Conservation (phyloP, 768 basidiomycete species). For the Butyriboletus loyo region DNA sequence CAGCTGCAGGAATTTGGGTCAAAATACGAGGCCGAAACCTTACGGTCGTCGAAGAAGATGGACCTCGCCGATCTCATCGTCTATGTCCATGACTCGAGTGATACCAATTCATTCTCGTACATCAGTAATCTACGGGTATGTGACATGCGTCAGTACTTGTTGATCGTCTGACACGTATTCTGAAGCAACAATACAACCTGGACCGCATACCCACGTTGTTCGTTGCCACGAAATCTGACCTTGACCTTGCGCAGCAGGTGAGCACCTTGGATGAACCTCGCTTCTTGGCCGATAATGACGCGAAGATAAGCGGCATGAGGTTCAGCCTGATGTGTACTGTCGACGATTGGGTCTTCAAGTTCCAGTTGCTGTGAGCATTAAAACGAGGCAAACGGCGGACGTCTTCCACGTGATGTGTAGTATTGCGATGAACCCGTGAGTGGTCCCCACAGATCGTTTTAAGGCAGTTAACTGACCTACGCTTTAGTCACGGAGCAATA, state of each 20-base stretch:
- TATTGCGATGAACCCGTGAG: slow-evolving; percentile 86
- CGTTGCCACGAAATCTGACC: slow-evolving; percentile 98
- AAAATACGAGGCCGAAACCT: slow-evolving; percentile 86
- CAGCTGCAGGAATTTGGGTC: slow-evolving; percentile 98
- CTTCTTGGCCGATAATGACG: slow-evolving; percentile 2
- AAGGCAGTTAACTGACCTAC: slow-evolving; percentile 8
- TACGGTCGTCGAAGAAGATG: slow-evolving; percentile 86
- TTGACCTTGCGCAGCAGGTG: slow-evolving; percentile 94
- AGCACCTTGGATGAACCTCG: slow-evolving; percentile 13
- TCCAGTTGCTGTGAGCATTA: slow-evolving; percentile 91
- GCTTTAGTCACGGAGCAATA: slow-evolving; percentile 55
- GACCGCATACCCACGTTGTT: slow-evolving; percentile 95
- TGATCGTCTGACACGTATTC: slow-evolving; percentile 16
- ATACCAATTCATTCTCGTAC: slow-evolving; percentile 98
- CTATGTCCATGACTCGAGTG: slow-evolving; percentile 96
- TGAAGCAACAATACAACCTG: slow-evolving; percentile 92
- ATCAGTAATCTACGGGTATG: slow-evolving; percentile 91
- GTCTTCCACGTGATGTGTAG: slow-evolving; percentile 84
- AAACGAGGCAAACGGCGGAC: slow-evolving; percentile 79
- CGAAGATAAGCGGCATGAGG: slow-evolving; percentile 79
- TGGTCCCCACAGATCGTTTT: slow-evolving; percentile 20
- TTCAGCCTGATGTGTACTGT: slow-evolving; percentile 97
- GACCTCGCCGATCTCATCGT: slow-evolving; percentile 93
- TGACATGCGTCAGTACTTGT: slow-evolving; percentile 8
- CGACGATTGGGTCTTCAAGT: slow-evolving; percentile 85